Conservation (phyloP, 768 basidiomycete genomes). For the Kwoniella mangroviensis region DNA sequence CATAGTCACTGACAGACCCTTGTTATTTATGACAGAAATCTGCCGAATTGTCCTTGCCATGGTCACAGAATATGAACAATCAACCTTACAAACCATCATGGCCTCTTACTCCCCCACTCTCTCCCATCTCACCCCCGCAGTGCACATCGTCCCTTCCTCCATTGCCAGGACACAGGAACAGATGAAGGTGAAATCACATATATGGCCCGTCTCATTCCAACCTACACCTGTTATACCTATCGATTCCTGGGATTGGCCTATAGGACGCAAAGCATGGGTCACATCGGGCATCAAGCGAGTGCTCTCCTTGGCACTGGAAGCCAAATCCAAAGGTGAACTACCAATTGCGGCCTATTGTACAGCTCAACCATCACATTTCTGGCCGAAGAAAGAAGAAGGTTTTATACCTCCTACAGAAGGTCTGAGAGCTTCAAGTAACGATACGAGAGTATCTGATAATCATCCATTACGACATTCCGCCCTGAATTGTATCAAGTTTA, state of each 20-base stretch:
- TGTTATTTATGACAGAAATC: slow-evolving; percentile 12
- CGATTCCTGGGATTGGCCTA: slow-evolving; percentile 67
- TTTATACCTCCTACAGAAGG: slow-evolving; percentile 56
- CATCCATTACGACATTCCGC: slow-evolving; percentile 88
- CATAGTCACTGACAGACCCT: too few species aligned
- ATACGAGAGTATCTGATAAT: slow-evolving; percentile 69
- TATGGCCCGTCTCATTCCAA: slow-evolving; percentile 70
- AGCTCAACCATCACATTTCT: slow-evolving; percentile 36
- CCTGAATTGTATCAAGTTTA: slow-evolving; percentile 64
- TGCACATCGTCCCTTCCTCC: slow-evolving; percentile 65
- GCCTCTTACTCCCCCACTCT: slow-evolving; percentile 27
- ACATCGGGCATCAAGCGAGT: slow-evolving; percentile 68
- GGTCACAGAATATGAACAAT: slow-evolving; percentile 11
- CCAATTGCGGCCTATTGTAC: slow-evolving; percentile 78
- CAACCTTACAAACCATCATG: slow-evolving; percentile 29
- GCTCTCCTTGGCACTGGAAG: slow-evolving; percentile 63
- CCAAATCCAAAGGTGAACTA: slow-evolving; percentile 68
- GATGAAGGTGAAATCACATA: slow-evolving; percentile 67
- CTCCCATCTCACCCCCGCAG: slow-evolving; percentile 26
- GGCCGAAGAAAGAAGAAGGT: slow-evolving; percentile 43
- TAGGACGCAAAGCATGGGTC: slow-evolving; percentile 74
- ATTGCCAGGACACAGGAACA: slow-evolving; percentile 73
- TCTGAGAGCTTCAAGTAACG: slow-evolving; percentile 63
- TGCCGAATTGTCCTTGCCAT: slow-evolving; percentile 44
- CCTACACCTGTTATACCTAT: slow-evolving; percentile 62